A percentile compares a stretch with the other conserved stretches of the same genome.
These are phyloP conservation scores for Tricholoma matsutake DNA, from an alignment of 768 basidiomycete genomes.

Conservation along the genomic window DNA sequence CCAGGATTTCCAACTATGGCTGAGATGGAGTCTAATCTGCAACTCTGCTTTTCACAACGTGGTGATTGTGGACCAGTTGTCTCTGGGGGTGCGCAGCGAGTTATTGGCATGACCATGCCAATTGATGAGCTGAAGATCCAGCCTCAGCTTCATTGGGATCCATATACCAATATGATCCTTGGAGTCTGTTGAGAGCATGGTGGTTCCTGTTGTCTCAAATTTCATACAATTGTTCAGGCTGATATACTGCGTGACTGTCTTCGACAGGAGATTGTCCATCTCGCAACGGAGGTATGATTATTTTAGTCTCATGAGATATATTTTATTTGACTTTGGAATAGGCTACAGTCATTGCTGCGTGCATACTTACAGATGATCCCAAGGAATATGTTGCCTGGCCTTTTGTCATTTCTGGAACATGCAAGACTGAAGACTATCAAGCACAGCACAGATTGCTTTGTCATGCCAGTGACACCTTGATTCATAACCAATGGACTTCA, in stretches of 20 bases:
- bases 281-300: not conserved
- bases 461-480: not conserved
- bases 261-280: not conserved
- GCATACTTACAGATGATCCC: not conserved
- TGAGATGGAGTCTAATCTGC: too few species aligned
- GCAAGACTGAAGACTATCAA: not conserved
- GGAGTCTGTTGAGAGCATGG: not conserved
- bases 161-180: not conserved
- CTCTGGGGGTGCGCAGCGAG: not conserved
- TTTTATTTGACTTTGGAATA: not conserved
- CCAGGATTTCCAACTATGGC: too few species aligned
- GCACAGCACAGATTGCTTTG: not conserved
- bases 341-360: not conserved
- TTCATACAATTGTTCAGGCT: not conserved
- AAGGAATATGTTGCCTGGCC: not conserved
- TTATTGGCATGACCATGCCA: not conserved
- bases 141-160: not conserved
- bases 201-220: not conserved
- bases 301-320: not conserved
- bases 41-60: too few species aligned
- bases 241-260: not conserved
- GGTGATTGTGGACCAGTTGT: too few species aligned
- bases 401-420: not conserved
- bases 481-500: not conserved
- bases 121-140: conserved; percentile 3